These are phyloP conservation scores for Pichia paraexigua DNA, from an alignment of 805 yeast genomes.

Conservation along the genomic window DNA sequence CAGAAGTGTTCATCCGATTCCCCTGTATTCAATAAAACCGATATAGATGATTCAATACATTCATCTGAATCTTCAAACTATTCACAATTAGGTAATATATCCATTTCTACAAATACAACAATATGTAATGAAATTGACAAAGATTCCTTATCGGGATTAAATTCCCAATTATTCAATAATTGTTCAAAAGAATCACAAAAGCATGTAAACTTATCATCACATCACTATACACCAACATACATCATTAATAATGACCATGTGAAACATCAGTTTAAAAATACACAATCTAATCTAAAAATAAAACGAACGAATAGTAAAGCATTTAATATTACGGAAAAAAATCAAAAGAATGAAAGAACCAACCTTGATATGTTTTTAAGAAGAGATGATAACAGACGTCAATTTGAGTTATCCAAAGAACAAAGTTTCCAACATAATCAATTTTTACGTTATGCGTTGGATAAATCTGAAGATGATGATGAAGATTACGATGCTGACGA, in stretches of 20 bases:
- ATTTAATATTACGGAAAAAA: neutral
- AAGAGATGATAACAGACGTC: constrained; percentile 16
- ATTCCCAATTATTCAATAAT: constrained; percentile 1
- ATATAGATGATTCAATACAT: neutral
- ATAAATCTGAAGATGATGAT: constrained; percentile 16
- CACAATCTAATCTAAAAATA: neutral
- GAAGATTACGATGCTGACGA: constrained; percentile 21
- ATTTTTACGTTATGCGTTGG: constrained; percentile 9
- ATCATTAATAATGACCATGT: neutral
- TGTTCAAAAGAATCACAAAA: neutral
- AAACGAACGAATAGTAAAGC: neutral
- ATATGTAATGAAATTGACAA: neutral
- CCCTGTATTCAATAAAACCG: neutral
- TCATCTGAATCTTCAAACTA: neutral
- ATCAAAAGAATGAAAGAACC: constrained; percentile 13
- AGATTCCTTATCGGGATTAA: constrained; percentile 1
- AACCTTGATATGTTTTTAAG: constrained; percentile 23
- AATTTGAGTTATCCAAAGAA: constrained; percentile 12
- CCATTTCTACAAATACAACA: neutral
- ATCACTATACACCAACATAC: neutral
- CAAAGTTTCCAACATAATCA: constrained; percentile 14
- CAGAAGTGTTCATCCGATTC: neutral
- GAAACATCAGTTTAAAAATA: neutral
- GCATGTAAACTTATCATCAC: neutral
- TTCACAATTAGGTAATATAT: neutral